A percentile compares a stretch with the other conserved stretches of the same genome.
These are phyloP conservation scores for Fusarium sulawesiense DNA, from an alignment of 2,329 filamentous ascomycete genomes.

Conservation along the genomic window DNA sequence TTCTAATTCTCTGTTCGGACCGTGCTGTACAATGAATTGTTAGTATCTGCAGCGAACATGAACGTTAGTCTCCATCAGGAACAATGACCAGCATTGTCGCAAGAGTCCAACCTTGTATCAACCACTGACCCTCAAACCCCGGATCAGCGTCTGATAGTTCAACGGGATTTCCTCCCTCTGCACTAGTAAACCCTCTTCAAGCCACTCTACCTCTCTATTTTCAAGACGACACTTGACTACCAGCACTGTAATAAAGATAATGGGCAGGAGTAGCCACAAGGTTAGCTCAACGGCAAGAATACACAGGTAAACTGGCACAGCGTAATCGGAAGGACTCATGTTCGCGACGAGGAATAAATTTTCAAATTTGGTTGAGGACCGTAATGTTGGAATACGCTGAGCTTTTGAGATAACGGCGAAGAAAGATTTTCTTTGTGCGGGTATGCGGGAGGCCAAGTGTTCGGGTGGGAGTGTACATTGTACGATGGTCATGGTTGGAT, in stretches of 20 bases:
- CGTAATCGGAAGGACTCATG: constrained; percentile 37
- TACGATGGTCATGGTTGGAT: constrained; percentile 29
- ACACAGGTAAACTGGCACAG: constrained; percentile 33
- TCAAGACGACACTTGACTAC: constrained; percentile 18
- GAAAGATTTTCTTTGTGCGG: constrained; percentile 12
- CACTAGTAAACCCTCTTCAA: constrained; percentile 25
- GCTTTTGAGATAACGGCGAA: constrained; percentile 9
- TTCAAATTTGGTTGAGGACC: background rate
- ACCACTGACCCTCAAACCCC: background rate
- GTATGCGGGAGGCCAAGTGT: constrained; percentile 14
- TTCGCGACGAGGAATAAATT: constrained; percentile 4
- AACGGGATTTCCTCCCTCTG: constrained; percentile 23
- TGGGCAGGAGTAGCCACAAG: constrained; percentile 35
- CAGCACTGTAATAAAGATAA: constrained; percentile 21
- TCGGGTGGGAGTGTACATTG: constrained; percentile 33
- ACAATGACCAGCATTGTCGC: background rate
- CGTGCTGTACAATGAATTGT: background rate
- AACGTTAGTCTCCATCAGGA: background rate
- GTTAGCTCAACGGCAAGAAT: constrained; percentile 31
- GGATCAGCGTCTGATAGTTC: constrained; percentile 12
- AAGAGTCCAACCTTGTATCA: background rate
- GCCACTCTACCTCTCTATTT: constrained; percentile 22
- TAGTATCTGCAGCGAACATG: background rate
- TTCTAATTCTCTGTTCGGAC: background rate
- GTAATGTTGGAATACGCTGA: background rate